Conservation (phyloP, 2,329 filamentous ascomycete genomes). For the Fonsecaea multimorphosa region DNA sequence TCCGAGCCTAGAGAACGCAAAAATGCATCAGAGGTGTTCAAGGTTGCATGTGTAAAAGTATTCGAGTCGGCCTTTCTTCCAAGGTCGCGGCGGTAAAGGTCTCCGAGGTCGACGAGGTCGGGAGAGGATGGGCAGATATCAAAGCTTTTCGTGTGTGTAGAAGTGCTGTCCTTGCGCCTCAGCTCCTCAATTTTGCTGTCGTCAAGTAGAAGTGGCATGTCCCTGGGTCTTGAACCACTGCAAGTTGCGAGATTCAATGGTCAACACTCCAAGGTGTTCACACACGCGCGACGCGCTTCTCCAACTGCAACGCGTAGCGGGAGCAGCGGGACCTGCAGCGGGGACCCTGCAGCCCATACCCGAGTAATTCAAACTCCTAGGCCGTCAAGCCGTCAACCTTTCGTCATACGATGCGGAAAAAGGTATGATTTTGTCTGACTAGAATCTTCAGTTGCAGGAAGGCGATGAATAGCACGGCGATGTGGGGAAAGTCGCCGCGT, state of each 20-base stretch:
- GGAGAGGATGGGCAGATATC: slow-evolving; percentile 14
- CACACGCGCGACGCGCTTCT: slow-evolving; percentile 9
- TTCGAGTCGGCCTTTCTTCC: not conserved
- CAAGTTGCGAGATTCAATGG: not conserved
- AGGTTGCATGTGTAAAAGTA: not conserved
- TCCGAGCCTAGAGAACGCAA: not conserved
- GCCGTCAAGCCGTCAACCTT: not conserved
- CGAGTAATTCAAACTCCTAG: too few species aligned
- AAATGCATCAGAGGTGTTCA: not conserved
- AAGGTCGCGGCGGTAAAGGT: not conserved
- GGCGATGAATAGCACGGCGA: not conserved
- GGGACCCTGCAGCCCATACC: slow-evolving; percentile 3
- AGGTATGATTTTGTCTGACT: not conserved
- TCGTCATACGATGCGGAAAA: slow-evolving; percentile 2
- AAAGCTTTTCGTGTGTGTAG: not conserved
- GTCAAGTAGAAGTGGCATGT: not conserved
- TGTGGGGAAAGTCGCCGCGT: not conserved
- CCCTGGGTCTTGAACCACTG: not conserved
- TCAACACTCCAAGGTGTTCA: slow-evolving; percentile 2
- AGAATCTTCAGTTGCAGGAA: not conserved
- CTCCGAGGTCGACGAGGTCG: slow-evolving; percentile 11
- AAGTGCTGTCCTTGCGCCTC: not conserved
- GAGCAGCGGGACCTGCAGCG: slow-evolving; percentile 10
- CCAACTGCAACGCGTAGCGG: not conserved
- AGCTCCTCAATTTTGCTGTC: not conserved